A percentile compares a stretch with the other conserved stretches of the same genome.
These are phyloP conservation scores for Heliosperma pusillum DNA, from an alignment of 148 eudicot species.

Conservation along the genomic window DNA sequence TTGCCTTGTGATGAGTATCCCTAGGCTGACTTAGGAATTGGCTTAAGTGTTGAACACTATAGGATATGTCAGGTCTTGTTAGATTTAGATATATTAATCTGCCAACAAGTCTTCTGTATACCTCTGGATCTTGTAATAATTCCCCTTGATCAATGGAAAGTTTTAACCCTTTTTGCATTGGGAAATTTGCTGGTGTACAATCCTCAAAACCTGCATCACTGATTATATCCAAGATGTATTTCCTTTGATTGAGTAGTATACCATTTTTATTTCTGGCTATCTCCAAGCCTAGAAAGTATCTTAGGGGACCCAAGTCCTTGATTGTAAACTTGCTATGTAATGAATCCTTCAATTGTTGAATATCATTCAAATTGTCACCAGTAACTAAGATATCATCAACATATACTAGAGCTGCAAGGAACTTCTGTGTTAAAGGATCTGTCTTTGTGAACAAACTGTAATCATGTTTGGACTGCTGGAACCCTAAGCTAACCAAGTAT, in stretches of 20 bases:
- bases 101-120: not conserved
- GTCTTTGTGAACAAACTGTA: not conserved
- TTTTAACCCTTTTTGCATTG: too few species aligned
- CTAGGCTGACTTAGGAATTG: not conserved
- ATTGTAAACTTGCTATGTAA: not conserved
- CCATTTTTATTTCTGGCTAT: not conserved
- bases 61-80: not conserved
- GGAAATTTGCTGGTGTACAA: not conserved
- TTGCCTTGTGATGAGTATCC: not conserved
- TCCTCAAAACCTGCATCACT: not conserved
- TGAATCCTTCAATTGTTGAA: not conserved
- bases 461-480: not conserved
- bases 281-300: not conserved
- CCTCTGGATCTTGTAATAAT: too few species aligned
- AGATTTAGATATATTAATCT: not conserved
- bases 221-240: not conserved
- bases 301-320: not conserved
- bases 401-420: not conserved
- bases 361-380: not conserved
- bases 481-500: not conserved
- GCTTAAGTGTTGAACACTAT: too few species aligned
- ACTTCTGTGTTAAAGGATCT: too few species aligned
- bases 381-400: not conserved
- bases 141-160: too few species aligned
- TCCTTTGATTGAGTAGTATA: not conserved